These are phyloP conservation scores for Rhododendron ovatum DNA, from an alignment of 148 eudicot species.

Conservation along the genomic window DNA sequence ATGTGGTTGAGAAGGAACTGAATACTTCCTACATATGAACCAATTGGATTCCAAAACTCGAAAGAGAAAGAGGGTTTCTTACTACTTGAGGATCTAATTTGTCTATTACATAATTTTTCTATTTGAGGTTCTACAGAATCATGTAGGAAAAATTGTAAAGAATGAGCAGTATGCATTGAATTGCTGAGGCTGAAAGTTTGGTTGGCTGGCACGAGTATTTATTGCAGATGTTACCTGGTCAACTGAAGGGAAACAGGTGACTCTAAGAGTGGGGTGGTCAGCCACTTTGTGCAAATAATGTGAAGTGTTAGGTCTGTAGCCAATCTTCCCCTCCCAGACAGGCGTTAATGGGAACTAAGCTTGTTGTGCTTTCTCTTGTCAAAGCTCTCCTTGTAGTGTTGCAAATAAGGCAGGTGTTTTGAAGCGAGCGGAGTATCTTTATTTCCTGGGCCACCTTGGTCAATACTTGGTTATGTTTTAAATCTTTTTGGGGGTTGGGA, in stretches of 20 bases:
- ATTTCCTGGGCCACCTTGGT: not conserved
- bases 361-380: not conserved
- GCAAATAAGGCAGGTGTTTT: not conserved
- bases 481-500: not conserved
- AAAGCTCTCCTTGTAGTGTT: not conserved
- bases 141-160: not conserved
- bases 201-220: not conserved
- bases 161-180: not conserved
- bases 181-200: not conserved
- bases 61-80: not conserved
- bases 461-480: not conserved
- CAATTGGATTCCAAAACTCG: not conserved
- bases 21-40: not conserved
- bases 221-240: not conserved
- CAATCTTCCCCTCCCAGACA: not conserved
- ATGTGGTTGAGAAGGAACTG: not conserved
- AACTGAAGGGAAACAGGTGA: not conserved
- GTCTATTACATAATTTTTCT: not conserved
- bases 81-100: not conserved
- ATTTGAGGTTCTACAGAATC: not conserved
- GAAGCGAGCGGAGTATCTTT: not conserved
- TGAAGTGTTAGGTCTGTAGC: not conserved
- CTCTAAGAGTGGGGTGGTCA: not conserved
- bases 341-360: not conserved
- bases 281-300: not conserved